phyloP scores from a whole-genome alignment of 768 basidiomycete genomes.

The Pleurotus cornucopiae region DNA sequence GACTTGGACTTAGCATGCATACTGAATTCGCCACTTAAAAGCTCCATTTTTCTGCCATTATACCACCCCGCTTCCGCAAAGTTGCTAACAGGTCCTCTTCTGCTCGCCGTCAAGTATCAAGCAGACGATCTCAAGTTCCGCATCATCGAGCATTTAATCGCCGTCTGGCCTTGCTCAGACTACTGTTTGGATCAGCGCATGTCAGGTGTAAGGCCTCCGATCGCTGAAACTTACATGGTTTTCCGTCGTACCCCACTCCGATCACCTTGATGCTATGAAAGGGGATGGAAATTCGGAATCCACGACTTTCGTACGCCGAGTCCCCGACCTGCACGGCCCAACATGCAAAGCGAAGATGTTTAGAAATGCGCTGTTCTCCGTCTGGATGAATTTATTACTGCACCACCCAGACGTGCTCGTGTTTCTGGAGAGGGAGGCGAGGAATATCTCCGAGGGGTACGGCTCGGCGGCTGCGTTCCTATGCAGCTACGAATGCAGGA shows the following conservation, averaged over 20 bases:
- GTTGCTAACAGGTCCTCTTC: background rate
- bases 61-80: background rate
- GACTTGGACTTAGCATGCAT: background rate
- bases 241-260: slow-evolving; percentile 57
- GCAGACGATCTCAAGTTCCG: background rate
- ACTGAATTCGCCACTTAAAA: background rate
- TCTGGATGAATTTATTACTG: too few relatives aligned
- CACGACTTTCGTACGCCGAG: slow-evolving; percentile 43
- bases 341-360: too few relatives aligned
- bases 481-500: too few relatives aligned
- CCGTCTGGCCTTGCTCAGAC: background rate
- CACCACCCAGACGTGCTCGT: too few relatives aligned
- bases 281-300: slow-evolving; percentile 46
- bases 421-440: too few relatives aligned
- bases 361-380: too few relatives aligned
- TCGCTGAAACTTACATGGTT: slow-evolving; percentile 48
- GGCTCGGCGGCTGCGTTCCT: too few relatives aligned
- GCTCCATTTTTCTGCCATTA: background rate
- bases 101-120: slow-evolving; percentile 8
- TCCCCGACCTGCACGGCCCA: slow-evolving; percentile 48
- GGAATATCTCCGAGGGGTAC: too few relatives aligned
- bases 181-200: slow-evolving; percentile 1
- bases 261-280: slow-evolving; percentile 59
- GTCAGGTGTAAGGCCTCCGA: slow-evolving; percentile 1
- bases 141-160: background rate